Base-by-base conservation (phyloP, 1,284 basidiomycete genomes). In the Tetrapyrgos nigripes region DNA sequence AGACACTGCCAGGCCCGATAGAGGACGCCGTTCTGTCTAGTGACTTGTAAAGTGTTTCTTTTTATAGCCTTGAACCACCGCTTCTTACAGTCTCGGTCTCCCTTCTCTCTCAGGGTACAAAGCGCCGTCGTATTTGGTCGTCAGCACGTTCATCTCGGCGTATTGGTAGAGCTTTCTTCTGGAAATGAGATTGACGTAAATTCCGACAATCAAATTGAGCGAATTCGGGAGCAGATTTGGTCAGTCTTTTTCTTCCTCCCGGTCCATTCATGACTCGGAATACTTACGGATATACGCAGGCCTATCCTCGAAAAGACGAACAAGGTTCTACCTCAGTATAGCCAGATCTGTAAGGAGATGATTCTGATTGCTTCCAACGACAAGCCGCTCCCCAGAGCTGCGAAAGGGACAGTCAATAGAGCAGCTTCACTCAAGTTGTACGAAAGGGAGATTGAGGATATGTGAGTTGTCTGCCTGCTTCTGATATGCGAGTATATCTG, bases 1-100 rank as follows among this genome's bases (percentile, higher is more conserved):
- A 79, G 56, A 78, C 76, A 1, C 73, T 78, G 9, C 78, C 77
- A 1, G 67, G 58, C 1, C 76, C 75, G 0, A 73, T 78, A 64
- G 77, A 78, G 56, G 66, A 67, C 26, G 65, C 76, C 21, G 60
- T 79, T 5, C 61, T 63, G 44, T 72, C 68, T 49, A 72, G 66
- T 50, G 70, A 71, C 4, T 51, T 66, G 76, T 76, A 40, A 57
- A n/a, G n/a, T n/a, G 70, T 50, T 49, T 29, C n/a, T n/a, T 19
- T 19, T 31, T 23, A 33, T 4, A 19, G 13, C 17, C 19, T 27
- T 48, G 35, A 23, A 13, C 21, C 3, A 21, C 2, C 2, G 8
- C 21, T 24, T 24, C 6, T 23, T 23, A n/a, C 19, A 17, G 43
- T 23, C n/a, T n/a, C n/a, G n/a, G n/a, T n/a, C n/a, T n/a, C n/a